These are phyloP conservation scores for Mangifera indica DNA, from an alignment of 345 rosid genomes.

Conservation along the genomic window DNA sequence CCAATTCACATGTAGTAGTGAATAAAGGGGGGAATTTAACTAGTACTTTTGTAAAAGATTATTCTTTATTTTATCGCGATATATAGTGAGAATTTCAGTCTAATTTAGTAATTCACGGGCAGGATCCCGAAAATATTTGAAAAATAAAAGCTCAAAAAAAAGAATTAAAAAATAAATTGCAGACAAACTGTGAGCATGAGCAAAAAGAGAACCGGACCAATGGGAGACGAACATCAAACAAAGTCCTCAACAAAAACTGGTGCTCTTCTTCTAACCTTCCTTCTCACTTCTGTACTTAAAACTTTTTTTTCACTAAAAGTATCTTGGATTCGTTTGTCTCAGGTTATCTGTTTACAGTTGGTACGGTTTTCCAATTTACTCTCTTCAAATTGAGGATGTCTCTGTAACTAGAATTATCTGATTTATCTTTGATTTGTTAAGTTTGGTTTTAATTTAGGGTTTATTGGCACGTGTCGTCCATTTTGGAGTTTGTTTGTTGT, in stretches of 20 bases:
- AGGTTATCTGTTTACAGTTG: constrained; percentile 19
- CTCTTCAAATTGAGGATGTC: constrained; percentile 7
- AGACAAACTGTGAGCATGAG: no score
- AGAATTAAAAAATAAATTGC: background rate
- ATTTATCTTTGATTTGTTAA: constrained; percentile 15
- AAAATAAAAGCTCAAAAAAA: background rate
- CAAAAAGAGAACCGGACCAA: background rate
- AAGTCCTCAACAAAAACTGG: no score
- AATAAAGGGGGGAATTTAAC: no score
- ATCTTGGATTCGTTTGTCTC: constrained; percentile 15
- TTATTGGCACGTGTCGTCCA: constrained; percentile 3
- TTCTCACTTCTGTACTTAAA: background rate
- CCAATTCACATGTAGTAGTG: no score
- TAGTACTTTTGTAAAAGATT: no score
- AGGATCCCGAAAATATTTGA: constrained; percentile 8
- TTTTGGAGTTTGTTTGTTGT: background rate
- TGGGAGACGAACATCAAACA: background rate
- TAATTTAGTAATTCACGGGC: constrained; percentile 7
- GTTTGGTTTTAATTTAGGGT: constrained; percentile 1
- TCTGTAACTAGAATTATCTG: constrained; percentile 11
- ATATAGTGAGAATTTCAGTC: constrained; percentile 16
- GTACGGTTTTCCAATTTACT: constrained; percentile 9
- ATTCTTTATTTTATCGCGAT: background rate
- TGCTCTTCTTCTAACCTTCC: constrained; percentile 12
- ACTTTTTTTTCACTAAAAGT: constrained; percentile 26